Base-by-base conservation (phyloP, 495 filamentous ascomycete genomes). In the Daldinia bambusicola region DNA sequence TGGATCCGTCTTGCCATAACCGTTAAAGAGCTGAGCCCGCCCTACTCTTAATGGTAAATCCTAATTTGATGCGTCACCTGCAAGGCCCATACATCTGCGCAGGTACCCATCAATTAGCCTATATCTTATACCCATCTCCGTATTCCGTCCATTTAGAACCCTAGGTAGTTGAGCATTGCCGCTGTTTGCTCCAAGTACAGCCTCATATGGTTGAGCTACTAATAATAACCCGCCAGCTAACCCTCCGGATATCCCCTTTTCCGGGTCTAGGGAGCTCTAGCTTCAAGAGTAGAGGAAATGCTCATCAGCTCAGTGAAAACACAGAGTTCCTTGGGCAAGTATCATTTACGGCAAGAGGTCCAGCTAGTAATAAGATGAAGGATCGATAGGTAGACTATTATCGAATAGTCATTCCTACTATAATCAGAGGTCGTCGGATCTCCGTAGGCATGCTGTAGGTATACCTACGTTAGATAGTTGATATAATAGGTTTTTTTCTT, bases 31-130 rank as follows among this genome's bases (percentile, higher is more conserved):
- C 16, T 40, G 31, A 48, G 18, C 37, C 52, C 52, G 40, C 55
- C 55, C 60, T 45, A 36, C 66, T 32, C 18, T 43, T 38, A 50
- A 41, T 12, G 12, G 38, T 8, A 37, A 30, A 43, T 45, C 43
- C 9, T 53, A 12, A 43, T 48, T 16, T 13, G 16, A 30, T 7
- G 40, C 52, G 18, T 70, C 26, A 26, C 26, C 26, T 32, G 59
- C 38, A 48, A 16, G 31, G 36, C 63, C 64, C 55, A 55, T 70
- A 38, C 61, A 8, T 64, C 36, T 30, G 12, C 30, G 14, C n/a
- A 34, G 26, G 37, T 31, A 31, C 43, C 30, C 52, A 32, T 41
- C 34, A 8, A 18, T 50, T 8, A 53, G 30, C 60, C 30, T 55
- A 40, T 30, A 37, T 48, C 4, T 41, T 36, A 45, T 26, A 38